Percentiles rank a stretch among this genome's conserved stretches.
Conservation (phyloP, 768 basidiomycete genomes). For the Clavaria fumosa region DNA sequence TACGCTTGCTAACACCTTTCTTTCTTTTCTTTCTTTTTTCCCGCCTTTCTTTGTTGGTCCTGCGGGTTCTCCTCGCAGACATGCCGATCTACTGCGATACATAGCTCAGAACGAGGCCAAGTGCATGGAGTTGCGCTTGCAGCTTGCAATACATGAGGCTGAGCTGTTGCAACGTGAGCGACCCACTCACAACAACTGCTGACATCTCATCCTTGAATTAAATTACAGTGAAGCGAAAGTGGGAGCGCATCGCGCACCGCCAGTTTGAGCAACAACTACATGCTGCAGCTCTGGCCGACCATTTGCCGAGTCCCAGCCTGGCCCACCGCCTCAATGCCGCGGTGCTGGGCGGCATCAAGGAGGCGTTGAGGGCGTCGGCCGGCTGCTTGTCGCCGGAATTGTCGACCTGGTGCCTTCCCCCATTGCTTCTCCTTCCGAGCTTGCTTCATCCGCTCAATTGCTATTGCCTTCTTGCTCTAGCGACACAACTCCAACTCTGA, state of each 20-base stretch:
- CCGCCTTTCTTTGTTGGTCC: background rate
- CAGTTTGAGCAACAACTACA: slow-evolving; percentile 29
- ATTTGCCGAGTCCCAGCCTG: slow-evolving; percentile 11
- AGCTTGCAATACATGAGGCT: slow-evolving; percentile 54
- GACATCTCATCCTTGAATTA: slow-evolving; percentile 4
- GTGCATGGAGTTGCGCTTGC: slow-evolving; percentile 66
- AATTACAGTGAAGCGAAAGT: slow-evolving; percentile 56
- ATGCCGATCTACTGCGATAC: slow-evolving; percentile 65
- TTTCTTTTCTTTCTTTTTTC: slow-evolving; percentile 3
- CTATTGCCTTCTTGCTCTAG: slow-evolving; percentile 21
- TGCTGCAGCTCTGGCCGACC: slow-evolving; percentile 9
- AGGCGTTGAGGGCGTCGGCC: slow-evolving; percentile 45
- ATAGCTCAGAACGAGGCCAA: slow-evolving; percentile 81
- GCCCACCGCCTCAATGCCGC: slow-evolving; percentile 19
- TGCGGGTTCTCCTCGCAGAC: slow-evolving; percentile 38
- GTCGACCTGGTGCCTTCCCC: slow-evolving; percentile 9
- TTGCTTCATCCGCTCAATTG: slow-evolving; percentile 13
- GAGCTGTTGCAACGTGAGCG: slow-evolving; percentile 49
- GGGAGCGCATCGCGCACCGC: slow-evolving; percentile 65
- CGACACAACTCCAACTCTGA: slow-evolving; percentile 9
- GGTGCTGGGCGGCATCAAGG: slow-evolving; percentile 45
- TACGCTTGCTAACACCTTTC: slow-evolving; percentile 30
- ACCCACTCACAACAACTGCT: background rate
- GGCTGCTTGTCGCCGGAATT: slow-evolving; percentile 29
- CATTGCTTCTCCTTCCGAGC: slow-evolving; percentile 6